Evolutionary conservation across 2,329 filamentous ascomycete genomes (phyloP), one percentile per base, ranked within the genome.

Genomic region (Phyllachora maydis): DNA sequence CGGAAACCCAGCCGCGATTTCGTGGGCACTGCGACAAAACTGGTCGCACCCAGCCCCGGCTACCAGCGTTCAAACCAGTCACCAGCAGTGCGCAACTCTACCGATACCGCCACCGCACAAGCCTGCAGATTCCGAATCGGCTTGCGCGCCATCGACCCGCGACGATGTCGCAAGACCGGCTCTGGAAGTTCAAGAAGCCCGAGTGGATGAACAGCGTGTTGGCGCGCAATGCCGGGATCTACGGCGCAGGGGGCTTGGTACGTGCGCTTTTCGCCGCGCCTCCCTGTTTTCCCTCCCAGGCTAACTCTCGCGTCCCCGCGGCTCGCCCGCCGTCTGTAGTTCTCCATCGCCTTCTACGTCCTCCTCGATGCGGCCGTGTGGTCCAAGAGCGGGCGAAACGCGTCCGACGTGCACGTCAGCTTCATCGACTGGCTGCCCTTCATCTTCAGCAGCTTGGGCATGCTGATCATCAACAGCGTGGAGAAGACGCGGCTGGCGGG

Each of bases 361-460:
- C 60, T 74, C 47, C 63, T 74, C 45, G 68, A 74, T 45, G 57
- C 63, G 4, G 65, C 68, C 31, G 65, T 72, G 23, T 74, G 65
- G 65, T 72, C 67, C 35, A 63, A 68, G 38, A 65, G 60, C 8
- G 26, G 52, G 29, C 51, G 49, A 32, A 74, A 74, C 50, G 59
- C 54, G 29, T 68, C 64, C 26, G 48, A 58, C 42, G 49, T 64
- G 28, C 67, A 74, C 49, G 54, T 75, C 37, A 65, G 54, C 34
- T 75, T 72, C 38, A 55, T 71, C 45, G 68, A 74, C 58, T 74
- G 68, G 68, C 59, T 73, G 32, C 67, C 68, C 24, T 56, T 74
- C 34, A 59, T 73, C 43, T 73, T 72, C 52, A 65, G 59, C 33
- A 57, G 59, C 31, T 52, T 73, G 31, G 68, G 69, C 32, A 73